These are phyloP conservation scores for Capsella bursapastoris DNA, from an alignment of 345 rosid genomes.

Conservation along the genomic window DNA sequence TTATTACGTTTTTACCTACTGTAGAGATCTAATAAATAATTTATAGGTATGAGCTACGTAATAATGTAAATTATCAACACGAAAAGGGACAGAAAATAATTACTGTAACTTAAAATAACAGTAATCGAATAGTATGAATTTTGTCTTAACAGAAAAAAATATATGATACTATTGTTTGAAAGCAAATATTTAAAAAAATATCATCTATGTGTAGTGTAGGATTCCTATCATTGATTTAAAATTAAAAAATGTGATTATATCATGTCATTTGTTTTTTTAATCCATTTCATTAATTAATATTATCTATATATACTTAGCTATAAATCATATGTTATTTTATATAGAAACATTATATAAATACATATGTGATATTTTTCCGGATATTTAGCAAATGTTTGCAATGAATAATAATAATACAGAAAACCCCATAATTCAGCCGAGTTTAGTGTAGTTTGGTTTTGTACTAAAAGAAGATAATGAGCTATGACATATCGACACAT, in stretches of 20 bases:
- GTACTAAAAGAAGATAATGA: conserved; percentile 34
- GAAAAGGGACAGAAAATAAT: background rate
- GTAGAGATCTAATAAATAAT: background rate
- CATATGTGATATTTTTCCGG: background rate
- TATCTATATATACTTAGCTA: conserved; percentile 10
- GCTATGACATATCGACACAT: conserved; percentile 37
- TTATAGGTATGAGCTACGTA: background rate
- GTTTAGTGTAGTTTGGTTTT: conserved; percentile 36
- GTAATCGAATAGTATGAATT: too few relatives aligned
- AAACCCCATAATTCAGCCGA: conserved; percentile 24
- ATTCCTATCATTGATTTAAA: background rate
- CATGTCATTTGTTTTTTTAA: background rate
- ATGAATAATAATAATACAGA: conserved; percentile 20
- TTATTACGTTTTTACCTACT: background rate
- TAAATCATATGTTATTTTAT: background rate
- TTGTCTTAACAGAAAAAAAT: too few relatives aligned
- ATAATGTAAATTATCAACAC: background rate
- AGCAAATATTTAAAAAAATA: too few relatives aligned
- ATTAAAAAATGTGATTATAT: background rate
- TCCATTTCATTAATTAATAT: background rate
- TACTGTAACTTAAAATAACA: too few relatives aligned
- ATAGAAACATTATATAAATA: too few relatives aligned
- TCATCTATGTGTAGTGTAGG: background rate
- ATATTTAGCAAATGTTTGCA: background rate
- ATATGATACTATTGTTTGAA: too few relatives aligned